Conservation (phyloP, 2,329 filamentous ascomycete species). For the Penicillium sp. region DNA sequence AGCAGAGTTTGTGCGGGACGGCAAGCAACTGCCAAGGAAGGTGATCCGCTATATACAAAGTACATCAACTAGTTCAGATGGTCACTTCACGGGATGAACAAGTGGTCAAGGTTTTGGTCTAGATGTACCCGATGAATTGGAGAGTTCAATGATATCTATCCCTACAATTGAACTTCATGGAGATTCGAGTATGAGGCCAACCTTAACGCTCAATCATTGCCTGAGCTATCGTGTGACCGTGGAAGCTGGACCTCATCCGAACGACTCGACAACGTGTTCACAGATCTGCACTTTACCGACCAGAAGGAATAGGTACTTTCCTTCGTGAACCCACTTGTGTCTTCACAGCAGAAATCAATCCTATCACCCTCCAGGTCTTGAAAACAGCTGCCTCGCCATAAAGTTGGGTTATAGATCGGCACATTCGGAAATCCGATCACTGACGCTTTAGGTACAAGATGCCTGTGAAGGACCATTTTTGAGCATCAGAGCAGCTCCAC, state of each 20-base stretch:
- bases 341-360: not conserved
- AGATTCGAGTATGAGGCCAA: not conserved
- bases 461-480: constrained; percentile 3
- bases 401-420: constrained; percentile 1
- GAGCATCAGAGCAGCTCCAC: not conserved
- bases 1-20: not conserved
- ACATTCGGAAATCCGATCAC: not conserved
- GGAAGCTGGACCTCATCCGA: not conserved
- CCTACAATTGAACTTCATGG: not conserved
- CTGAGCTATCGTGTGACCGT: not conserved
- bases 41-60: not conserved
- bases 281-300: not conserved
- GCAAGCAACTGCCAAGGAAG: not conserved
- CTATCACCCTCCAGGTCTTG: not conserved
- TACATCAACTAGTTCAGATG: no score
- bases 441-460: not conserved
- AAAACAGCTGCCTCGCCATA: not conserved
- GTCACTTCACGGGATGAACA: no score
- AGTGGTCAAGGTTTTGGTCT: no score
- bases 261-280: no score
- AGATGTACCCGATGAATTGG: not conserved
- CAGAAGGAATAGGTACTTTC: not conserved
- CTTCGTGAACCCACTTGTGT: not conserved
- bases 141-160: not conserved
- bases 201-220: not conserved